phyloP scores from a whole-genome alignment of 2,329 filamentous ascomycete genomes.

The Myriosclerotinia scirpicola region DNA sequence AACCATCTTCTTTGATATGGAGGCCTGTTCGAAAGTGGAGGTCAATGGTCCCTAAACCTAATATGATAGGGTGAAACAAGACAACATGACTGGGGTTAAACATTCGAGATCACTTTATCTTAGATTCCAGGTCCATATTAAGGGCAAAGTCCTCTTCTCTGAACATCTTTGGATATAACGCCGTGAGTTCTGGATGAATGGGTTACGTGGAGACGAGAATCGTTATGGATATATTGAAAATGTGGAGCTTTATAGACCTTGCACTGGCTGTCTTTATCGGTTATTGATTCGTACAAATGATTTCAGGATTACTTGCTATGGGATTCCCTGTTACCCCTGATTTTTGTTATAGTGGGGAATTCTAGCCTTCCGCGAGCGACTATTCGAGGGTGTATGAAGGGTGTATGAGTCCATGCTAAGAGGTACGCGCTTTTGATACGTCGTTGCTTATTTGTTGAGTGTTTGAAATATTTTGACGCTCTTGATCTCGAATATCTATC shows the following conservation, averaged over 20 bases:
- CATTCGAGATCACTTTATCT: slow-evolving; percentile 15
- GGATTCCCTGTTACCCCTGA: neutral
- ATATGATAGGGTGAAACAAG: slow-evolving; percentile 6
- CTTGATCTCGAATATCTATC: neutral
- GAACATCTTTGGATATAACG: slow-evolving; percentile 2
- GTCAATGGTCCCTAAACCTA: slow-evolving; percentile 3
- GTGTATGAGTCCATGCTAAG: neutral
- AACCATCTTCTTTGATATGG: neutral
- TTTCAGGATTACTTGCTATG: neutral
- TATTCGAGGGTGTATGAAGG: neutral
- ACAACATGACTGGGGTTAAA: neutral
- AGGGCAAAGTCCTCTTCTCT: neutral
- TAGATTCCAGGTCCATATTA: neutral
- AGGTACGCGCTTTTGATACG: neutral
- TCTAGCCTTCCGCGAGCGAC: neutral
- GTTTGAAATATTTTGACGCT: slow-evolving; percentile 1
- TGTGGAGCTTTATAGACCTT: slow-evolving; percentile 14
- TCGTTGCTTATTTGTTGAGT: neutral
- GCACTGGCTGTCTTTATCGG: neutral
- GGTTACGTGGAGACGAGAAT: slow-evolving; percentile 22
- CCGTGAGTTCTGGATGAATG: slow-evolving; percentile 16
- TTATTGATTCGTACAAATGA: slow-evolving; percentile 11
- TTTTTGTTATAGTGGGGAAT: neutral
- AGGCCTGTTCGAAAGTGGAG: slow-evolving; percentile 13
- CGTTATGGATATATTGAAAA: slow-evolving; percentile 20